Conservation (phyloP, 345 rosid genomes). For the Limnanthes douglasii region DNA sequence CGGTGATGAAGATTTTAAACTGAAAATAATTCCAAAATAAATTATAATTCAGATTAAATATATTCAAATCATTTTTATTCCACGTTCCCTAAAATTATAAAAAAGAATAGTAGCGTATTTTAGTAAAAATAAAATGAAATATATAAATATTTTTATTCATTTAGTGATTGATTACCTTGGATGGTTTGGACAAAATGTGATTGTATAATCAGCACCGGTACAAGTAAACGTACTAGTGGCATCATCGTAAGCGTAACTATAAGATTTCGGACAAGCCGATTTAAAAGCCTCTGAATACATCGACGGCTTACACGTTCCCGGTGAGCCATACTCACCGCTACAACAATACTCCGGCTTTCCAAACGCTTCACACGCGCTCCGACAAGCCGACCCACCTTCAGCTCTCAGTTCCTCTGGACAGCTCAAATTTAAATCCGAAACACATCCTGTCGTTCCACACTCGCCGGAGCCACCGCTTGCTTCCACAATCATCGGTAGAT, state of each 20-base stretch:
- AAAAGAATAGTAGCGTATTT: too few relatives aligned
- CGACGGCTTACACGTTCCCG: constrained; percentile 45
- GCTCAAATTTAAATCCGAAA: constrained; percentile 36
- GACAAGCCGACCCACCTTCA: constrained; percentile 28
- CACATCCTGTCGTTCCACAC: constrained; percentile 50
- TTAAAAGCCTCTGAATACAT: constrained; percentile 48
- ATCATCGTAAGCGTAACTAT: constrained; percentile 74
- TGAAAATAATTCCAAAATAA: too few relatives aligned
- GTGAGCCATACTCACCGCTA: constrained; percentile 42
- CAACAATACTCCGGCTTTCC: constrained; percentile 52
- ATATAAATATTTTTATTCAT: too few relatives aligned
- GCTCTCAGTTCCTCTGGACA: constrained; percentile 47
- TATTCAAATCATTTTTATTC: too few relatives aligned
- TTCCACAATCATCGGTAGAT: constrained; percentile 39
- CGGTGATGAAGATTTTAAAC: constrained; percentile 6
- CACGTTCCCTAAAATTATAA: too few relatives aligned
- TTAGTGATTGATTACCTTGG: too few relatives aligned
- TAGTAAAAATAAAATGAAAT: too few relatives aligned
- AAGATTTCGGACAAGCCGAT: constrained; percentile 49
- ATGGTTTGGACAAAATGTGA: constrained; percentile 60
- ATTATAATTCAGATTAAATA: too few relatives aligned
- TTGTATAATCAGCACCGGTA: constrained; percentile 35
- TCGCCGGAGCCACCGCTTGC: constrained; percentile 43
- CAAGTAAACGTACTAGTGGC: constrained; percentile 68
- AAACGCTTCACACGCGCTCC: constrained; percentile 77